Evolutionary conservation across 306 rosid species (phyloP), one percentile per base, ranked within the genome.

Genomic region (Castanospermum australe): DNA sequence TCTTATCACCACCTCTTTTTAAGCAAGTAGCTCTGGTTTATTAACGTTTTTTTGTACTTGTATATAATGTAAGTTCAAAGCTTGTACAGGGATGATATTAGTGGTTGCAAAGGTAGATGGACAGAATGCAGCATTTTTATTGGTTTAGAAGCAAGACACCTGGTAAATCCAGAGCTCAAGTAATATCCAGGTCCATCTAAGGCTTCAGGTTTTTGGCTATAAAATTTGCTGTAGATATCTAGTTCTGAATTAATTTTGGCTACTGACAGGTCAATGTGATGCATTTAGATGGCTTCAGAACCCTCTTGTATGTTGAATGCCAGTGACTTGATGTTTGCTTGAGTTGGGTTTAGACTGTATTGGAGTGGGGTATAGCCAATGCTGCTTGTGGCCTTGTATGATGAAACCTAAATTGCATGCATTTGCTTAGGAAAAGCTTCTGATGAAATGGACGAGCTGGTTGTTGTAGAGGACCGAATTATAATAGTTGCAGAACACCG

Each of bases 81-180:
- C 50, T 52, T 86, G 86, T 86, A 79, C 79, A 79, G 77, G 52
- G 80, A 76, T 73, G 12, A 68, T 71, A 35, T 38, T 11, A 78
- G 56, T 79, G 25, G 61, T 17, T 55, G 73, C 48, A 60, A 77
- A 47, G 76, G 77, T 67, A 66, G 67, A 66, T 74, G 79, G 18
- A 28, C 51, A 80, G 30, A 83, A 24, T 66, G 66, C 48, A 50
- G 48, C 42, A 21, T 76, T 42, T 48, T 18, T 44, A 24, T 33
- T 18, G 32, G 57, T 70, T 67, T 20, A 28, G 21, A 48, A 57
- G 30, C 47, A 47, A 69, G 24, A 17, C 48, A 47, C 22, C 20
- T 41, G 32, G 72, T 66, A 64, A 64, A 8, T 42, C 4, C 9
- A 2, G 33, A 66, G 48, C 15, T 63, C 28, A 35, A 14, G 32